phyloP scores from a whole-genome alignment of 129 eudicot genomes.

The Helianthus tuberosus region DNA sequence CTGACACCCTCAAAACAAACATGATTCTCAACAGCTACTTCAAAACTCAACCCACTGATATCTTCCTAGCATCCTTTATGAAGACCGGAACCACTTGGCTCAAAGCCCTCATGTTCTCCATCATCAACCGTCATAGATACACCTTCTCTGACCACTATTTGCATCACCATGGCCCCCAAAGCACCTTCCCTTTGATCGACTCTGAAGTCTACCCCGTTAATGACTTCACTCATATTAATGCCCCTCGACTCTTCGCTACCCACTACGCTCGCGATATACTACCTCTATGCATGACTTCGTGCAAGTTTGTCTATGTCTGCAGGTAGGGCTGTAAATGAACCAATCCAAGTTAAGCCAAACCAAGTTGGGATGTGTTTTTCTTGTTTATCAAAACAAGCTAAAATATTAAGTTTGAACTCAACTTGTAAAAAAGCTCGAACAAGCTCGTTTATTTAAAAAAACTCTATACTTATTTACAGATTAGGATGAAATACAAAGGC shows the following conservation, averaged over 20 bases:
- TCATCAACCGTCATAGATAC: conserved; percentile 16
- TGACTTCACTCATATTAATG: neutral
- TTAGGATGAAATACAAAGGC: too few species aligned
- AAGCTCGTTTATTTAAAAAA: too few species aligned
- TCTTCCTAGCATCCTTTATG: conserved; percentile 25
- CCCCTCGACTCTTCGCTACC: conserved; percentile 17
- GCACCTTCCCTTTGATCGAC: conserved; percentile 12
- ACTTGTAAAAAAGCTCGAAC: too few species aligned
- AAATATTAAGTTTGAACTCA: too few species aligned
- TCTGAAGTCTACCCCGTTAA: neutral
- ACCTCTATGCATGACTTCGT: neutral
- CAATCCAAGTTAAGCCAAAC: neutral
- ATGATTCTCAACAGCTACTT: conserved; percentile 9
- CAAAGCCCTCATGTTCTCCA: conserved; percentile 28
- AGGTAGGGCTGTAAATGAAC: conserved; percentile 8
- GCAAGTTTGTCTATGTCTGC: conserved; percentile 20
- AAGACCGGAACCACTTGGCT: conserved; percentile 29
- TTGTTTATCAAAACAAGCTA: too few species aligned
- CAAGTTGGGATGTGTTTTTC: too few species aligned
- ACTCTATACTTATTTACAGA: too few species aligned
- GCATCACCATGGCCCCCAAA: conserved; percentile 11
- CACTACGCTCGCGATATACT: conserved; percentile 8
- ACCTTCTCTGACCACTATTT: conserved; percentile 22
- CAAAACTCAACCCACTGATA: conserved; percentile 10
- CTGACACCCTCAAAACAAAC: conserved; percentile 7